Conservation (phyloP, 495 filamentous ascomycete genomes). For the Xanthoparmelia taractica region DNA sequence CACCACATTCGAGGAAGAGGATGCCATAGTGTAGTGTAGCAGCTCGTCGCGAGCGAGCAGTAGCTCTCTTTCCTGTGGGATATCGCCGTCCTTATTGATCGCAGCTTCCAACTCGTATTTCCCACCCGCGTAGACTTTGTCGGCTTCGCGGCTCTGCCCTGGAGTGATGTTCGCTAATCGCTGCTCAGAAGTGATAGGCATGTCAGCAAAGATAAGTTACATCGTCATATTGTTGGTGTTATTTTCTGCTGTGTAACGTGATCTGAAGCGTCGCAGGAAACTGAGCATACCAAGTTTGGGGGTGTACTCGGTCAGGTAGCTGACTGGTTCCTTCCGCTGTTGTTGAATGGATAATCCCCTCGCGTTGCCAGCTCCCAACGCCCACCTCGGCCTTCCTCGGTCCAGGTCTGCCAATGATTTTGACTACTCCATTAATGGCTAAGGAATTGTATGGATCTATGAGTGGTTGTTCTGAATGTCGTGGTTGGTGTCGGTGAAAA, state of each 20-base stretch:
- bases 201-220: conserved; percentile 5
- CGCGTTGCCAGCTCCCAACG: not conserved
- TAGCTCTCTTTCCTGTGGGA: conserved; percentile 2
- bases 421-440: not conserved
- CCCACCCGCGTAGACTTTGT: not conserved
- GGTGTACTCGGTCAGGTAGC: not conserved
- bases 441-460: not conserved
- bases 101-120: not conserved
- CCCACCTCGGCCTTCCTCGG: not conserved
- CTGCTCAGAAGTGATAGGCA: conserved; percentile 3
- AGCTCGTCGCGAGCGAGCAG: not conserved
- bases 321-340: not conserved
- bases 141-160: not conserved
- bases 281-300: not conserved
- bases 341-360: not conserved
- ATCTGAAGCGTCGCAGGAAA: not conserved
- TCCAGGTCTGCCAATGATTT: not conserved
- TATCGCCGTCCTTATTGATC: not conserved
- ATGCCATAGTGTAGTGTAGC: conserved; percentile 55
- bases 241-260: not conserved
- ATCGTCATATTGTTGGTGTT: not conserved
- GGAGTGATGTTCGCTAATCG: not conserved
- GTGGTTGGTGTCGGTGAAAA: not conserved
- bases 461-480: not conserved
- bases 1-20: conserved; percentile 94